Base-by-base conservation (phyloP, 768 basidiomycete genomes). In the Mycena galopus region DNA sequence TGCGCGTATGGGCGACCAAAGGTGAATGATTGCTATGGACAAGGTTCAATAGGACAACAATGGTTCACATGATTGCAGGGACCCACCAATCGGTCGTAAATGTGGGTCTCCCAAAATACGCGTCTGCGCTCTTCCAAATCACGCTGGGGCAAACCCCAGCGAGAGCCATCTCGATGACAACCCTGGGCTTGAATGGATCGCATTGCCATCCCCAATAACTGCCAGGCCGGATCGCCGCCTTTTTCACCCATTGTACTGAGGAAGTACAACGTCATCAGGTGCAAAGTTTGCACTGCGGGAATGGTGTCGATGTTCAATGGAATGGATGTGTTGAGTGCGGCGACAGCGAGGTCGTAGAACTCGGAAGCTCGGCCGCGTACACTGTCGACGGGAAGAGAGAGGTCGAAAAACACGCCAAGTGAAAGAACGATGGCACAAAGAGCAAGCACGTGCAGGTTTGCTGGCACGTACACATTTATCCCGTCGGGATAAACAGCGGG, bases 131-230 rank as follows among this genome's bases (percentile, higher is more conserved):
- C 76, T 59, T 78, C 76, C 11, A 77, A 61, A 4, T 78, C 76
- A 11, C 61, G 53, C 27, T 50, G 53, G 0, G 76, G 73, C 16
- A 78, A 62, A 11, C 71, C 72, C 78, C 78, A 78, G 7, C 73
- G 60, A 17, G 78, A 76, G 14, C 76, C 76, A 67, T 78, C 78
- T 5, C 76, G 75, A 59, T 78, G 78, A 42, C 76, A 75, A n/a
- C 78, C 78, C 39, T 78, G 78, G 14, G 78, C 76, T 35, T 77
- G 73, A 23, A 78, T 71, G 3, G 78, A 75, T 4, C 78, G 71
- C 67, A 76, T 74, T 19, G 73, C 76, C 69, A 78, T 76, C 0
- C 78, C 78, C 19, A 78, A 55, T 10, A 78, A 21, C 51, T 78
- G 78, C 78, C 78, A 78, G 0, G 76, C 76, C 14, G 73, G 44